Evolutionary conservation across 306 rosid genomes (phyloP).

Genomic region (Delonix regia): DNA sequence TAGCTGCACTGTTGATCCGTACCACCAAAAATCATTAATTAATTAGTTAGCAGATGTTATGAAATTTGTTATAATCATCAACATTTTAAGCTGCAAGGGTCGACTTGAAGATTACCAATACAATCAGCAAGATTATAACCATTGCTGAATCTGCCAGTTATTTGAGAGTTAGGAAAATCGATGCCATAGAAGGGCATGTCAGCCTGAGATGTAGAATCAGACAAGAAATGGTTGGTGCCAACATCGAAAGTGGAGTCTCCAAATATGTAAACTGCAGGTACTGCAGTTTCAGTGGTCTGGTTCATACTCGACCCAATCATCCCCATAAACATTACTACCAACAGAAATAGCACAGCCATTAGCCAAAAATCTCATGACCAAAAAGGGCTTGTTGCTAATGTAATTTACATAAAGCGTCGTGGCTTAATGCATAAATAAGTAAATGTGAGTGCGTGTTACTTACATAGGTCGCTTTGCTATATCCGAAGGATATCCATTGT

Average conservation of each 20-base stretch:
- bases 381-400: too few relatives aligned
- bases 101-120: slow-evolving; percentile 26
- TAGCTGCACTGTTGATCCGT: slow-evolving; percentile 8
- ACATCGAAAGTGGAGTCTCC: slow-evolving; percentile 52
- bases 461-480: too few relatives aligned
- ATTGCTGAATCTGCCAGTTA: slow-evolving; percentile 54
- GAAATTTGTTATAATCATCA: too few relatives aligned
- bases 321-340: not conserved
- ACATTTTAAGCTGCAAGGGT: too few relatives aligned
- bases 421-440: too few relatives aligned
- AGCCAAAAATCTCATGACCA: not conserved
- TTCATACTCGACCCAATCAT: not conserved
- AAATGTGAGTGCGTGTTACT: too few relatives aligned
- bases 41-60: too few relatives aligned
- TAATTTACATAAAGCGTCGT: too few relatives aligned
- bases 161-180: slow-evolving; percentile 36
- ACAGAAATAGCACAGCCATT: not conserved
- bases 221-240: slow-evolving; percentile 43
- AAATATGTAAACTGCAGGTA: slow-evolving; percentile 39
- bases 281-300: not conserved
- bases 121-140: slow-evolving; percentile 45
- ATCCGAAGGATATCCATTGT: too few relatives aligned
- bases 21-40: not conserved
- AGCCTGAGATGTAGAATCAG: slow-evolving; percentile 15
- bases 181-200: slow-evolving; percentile 36